Conservation (phyloP, 2,329 filamentous ascomycete genomes). For the Botryotinia calthae region DNA sequence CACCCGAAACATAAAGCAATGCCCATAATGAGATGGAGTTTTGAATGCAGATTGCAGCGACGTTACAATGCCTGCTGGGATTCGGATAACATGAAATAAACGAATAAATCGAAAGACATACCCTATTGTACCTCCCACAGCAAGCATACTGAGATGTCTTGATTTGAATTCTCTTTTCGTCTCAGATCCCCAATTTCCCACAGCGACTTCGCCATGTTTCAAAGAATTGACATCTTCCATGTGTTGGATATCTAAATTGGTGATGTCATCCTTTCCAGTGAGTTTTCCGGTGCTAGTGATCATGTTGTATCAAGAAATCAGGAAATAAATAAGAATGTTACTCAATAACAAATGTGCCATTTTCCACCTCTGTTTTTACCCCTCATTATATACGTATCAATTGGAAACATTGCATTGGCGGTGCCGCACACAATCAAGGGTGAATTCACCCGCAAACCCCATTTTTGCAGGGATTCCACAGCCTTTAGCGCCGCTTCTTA, state of each 20-base stretch:
- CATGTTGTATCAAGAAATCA: neutral
- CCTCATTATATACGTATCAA: neutral
- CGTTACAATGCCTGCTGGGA: neutral
- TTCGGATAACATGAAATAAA: neutral
- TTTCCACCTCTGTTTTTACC: neutral
- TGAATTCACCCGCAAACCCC: neutral
- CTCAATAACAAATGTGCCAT: neutral
- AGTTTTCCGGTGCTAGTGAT: neutral
- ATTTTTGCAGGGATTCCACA: neutral
- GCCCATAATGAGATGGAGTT: neutral
- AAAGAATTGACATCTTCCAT: neutral
- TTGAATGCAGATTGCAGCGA: neutral
- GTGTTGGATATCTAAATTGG: neutral
- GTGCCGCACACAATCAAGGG: neutral
- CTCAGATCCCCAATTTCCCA: slow-evolving; percentile 4
- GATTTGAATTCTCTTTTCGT: neutral
- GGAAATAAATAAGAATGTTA: neutral
- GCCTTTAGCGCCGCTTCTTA: neutral
- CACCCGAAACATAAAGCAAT: neutral
- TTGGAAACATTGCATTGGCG: neutral
- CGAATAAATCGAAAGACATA: neutral
- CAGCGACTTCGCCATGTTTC: neutral
- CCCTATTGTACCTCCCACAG: slow-evolving; percentile 4
- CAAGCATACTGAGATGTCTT: slow-evolving; percentile 12
- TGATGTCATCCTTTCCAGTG: neutral